Conservation (phyloP, 192 early-diverging fungal species). For the Chytriomyces sp. region DNA sequence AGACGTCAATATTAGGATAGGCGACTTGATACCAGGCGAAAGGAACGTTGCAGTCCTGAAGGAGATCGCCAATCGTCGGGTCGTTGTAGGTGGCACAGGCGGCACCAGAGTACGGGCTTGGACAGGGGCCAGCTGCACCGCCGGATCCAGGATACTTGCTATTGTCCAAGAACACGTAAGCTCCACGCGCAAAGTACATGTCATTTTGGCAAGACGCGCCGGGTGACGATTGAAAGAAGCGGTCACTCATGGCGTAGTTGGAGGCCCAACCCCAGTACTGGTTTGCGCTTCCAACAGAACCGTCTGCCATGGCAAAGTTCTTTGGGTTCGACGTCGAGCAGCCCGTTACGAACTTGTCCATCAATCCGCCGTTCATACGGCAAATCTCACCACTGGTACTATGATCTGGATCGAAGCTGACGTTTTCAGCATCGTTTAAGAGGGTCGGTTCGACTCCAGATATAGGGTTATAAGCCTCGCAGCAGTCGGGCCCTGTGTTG, state of each 20-base stretch:
- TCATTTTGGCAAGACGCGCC: constrained; percentile 24
- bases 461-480: not conserved
- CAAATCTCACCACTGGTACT: not conserved
- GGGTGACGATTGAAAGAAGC: constrained; percentile 22
- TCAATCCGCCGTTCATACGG: constrained; percentile 24
- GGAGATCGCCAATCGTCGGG: constrained; percentile 8
- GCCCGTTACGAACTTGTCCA: constrained; percentile 25
- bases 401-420: not conserved
- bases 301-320: constrained; percentile 28
- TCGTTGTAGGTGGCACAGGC: not conserved
- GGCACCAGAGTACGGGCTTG: not conserved
- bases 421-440: not conserved
- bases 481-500: constrained; percentile 16
- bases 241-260: constrained; percentile 24
- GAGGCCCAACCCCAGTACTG: constrained; percentile 25
- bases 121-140: not conserved
- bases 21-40: not conserved
- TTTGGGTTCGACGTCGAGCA: not conserved
- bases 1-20: constrained; percentile 8
- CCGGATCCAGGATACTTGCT: not conserved
- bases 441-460: not conserved
- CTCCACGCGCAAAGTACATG: constrained; percentile 29
- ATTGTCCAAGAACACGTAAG: constrained; percentile 28
- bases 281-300: not conserved
- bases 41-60: not conserved